Conservation (phyloP, 768 basidiomycete genomes). For the Artomyces pyxidatus region DNA sequence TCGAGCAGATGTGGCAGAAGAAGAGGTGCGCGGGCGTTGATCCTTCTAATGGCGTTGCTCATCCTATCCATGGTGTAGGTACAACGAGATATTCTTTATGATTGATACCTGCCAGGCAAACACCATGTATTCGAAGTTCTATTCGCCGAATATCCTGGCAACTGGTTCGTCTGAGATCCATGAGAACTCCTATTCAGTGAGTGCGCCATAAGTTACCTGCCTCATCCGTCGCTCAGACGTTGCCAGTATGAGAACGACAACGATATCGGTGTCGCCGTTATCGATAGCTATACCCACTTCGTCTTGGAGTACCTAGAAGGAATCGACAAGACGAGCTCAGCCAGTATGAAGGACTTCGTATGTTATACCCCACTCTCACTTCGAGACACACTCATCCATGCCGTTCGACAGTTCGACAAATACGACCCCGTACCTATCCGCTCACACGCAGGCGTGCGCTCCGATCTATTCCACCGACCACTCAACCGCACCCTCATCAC, state of each 20-base stretch:
- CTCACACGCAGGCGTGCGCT: constrained; percentile 86
- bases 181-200: constrained; percentile 95
- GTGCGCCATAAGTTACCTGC: constrained; percentile 24
- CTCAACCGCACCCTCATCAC: constrained; percentile 54
- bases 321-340: constrained; percentile 82
- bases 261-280: constrained; percentile 93
- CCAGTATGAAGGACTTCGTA: constrained; percentile 77
- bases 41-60: background rate
- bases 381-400: background rate
- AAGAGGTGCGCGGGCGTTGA: constrained; percentile 49
- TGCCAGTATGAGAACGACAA: constrained; percentile 83
- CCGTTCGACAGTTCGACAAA: constrained; percentile 56
- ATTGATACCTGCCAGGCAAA: constrained; percentile 98
- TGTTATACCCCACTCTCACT: constrained; percentile 21
- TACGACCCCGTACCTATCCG: constrained; percentile 69
- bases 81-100: constrained; percentile 97
- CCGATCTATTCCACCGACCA: constrained; percentile 66
- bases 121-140: constrained; percentile 88
- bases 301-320: constrained; percentile 86
- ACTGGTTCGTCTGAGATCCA: constrained; percentile 79
- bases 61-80: constrained; percentile 32
- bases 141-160: constrained; percentile 88
- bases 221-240: background rate
- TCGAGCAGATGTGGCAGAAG: constrained; percentile 99
- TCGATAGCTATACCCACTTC: constrained; percentile 91